These are phyloP conservation scores for Cichorium intybus DNA, from an alignment of 140 eudicot species.

Conservation along the genomic window DNA sequence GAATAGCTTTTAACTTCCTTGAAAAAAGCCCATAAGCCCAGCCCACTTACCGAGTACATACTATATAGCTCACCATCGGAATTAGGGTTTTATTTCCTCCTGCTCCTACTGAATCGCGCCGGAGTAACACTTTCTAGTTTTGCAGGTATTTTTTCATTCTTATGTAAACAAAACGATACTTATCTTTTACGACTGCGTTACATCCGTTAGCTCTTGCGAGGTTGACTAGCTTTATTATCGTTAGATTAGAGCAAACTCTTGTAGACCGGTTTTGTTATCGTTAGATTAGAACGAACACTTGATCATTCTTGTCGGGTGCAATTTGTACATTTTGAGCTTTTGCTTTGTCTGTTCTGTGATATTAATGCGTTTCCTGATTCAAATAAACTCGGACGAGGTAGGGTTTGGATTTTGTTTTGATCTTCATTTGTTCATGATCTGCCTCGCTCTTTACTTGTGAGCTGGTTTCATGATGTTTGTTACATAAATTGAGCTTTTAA, in stretches of 20 bases:
- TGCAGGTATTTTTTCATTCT: slow-evolving; percentile 8
- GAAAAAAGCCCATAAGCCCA: background rate
- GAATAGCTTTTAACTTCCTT: too few relatives aligned
- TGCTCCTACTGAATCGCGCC: slow-evolving; percentile 21
- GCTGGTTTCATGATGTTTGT: background rate
- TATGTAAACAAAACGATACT: background rate
- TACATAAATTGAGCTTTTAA: background rate
- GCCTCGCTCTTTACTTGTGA: too few relatives aligned
- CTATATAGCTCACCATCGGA: background rate
- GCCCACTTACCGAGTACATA: slow-evolving; percentile 6
- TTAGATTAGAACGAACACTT: background rate
- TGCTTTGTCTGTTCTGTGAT: background rate
- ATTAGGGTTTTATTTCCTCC: slow-evolving; percentile 27
- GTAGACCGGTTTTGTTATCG: background rate
- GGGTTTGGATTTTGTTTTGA: background rate
- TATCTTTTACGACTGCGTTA: background rate
- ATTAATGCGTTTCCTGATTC: background rate
- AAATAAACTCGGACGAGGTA: background rate
- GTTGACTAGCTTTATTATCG: background rate
- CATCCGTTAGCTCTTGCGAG: background rate
- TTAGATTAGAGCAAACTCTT: background rate
- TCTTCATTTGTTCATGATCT: background rate
- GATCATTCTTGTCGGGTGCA: background rate
- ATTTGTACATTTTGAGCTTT: background rate
- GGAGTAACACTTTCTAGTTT: slow-evolving; percentile 7